Conservation (phyloP, 2,329 filamentous ascomycete genomes). For the Knufia fluminis region DNA sequence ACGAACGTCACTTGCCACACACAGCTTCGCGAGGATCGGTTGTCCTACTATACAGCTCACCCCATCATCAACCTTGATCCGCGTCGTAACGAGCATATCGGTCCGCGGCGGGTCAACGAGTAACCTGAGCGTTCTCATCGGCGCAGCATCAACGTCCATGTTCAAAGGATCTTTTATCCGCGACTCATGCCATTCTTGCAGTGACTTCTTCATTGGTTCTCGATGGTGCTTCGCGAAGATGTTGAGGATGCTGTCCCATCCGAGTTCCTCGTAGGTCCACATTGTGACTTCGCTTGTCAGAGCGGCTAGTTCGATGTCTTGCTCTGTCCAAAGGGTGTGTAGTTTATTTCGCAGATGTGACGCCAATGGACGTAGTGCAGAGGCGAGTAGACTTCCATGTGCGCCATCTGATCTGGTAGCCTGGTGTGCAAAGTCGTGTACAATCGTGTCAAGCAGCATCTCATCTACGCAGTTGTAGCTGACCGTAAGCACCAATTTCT, state of each 20-base stretch:
- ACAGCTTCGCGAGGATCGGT: not conserved
- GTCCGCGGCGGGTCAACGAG: constrained; percentile 82
- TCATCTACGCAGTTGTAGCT: constrained; percentile 70
- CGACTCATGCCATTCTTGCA: constrained; percentile 45
- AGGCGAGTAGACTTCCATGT: constrained; percentile 37
- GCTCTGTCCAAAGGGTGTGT: constrained; percentile 36
- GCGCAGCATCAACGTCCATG: constrained; percentile 8
- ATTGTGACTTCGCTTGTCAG: constrained; percentile 46
- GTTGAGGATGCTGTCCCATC: constrained; percentile 45
- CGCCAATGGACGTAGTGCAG: constrained; percentile 43
- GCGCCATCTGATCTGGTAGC: constrained; percentile 30
- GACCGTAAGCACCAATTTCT: constrained; percentile 37
- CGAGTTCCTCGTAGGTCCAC: constrained; percentile 42
- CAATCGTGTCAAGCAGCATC: constrained; percentile 50
- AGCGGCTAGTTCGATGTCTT: constrained; percentile 46
- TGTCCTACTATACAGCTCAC: constrained; percentile 1
- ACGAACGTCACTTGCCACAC: constrained; percentile 29
- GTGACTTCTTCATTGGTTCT: constrained; percentile 41
- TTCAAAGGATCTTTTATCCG: constrained; percentile 26
- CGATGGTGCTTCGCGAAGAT: constrained; percentile 39
- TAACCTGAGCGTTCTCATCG: constrained; percentile 60
- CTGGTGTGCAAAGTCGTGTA: constrained; percentile 32
- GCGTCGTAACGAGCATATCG: constrained; percentile 71
- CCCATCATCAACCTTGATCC: constrained; percentile 36
- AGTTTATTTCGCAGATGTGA: constrained; percentile 42